Base-by-base conservation (phyloP, 1,284 basidiomycete genomes). In the Papiliotrema flavescens region DNA sequence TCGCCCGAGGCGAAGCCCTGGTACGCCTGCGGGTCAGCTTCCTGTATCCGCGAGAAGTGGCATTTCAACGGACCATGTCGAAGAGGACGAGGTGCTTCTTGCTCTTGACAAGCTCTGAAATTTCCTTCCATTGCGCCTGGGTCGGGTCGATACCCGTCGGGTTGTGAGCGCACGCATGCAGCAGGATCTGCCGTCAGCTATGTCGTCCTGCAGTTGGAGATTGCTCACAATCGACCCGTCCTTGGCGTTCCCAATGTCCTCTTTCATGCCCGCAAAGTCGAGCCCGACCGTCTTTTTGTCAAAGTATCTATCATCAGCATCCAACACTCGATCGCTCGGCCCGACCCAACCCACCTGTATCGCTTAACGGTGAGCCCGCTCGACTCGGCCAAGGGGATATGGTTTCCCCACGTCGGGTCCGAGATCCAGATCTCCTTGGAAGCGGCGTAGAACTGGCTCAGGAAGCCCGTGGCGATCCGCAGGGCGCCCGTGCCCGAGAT, bases 401-500 rank as follows among this genome's bases (percentile, higher is more conserved):
- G 95, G 80, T 98, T 98, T 41, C 95, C 95, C 96, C 96, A 99
- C 8, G 94, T 90, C 17, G 96, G 96, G 11, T 82, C 81, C 40
- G 96, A 96, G 51, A 98, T 82, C 80, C 97, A 98, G 76, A 99
- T 90, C 50, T 82, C 80, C 80, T 95, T 97, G 54, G 86, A 76
- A 65, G 89, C 82, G 24, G 92, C 90, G 78, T 93, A 97, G 79
- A 91, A 90, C 47, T 88, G 85, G 19, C 63, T 63, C 53, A 98
- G 79, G 83, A 99, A 98, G 48, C 89, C 90, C 68, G 89, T 94
- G 56, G 91, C 95, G 78, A 98, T 93, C 62, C 96, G 85, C 59
- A 98, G 88, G 32, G 96, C 96, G 68, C 96, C 96, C 20, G 96
- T 99, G 35, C 96, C 96, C 26, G 95, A 98, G 76, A 98, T 96